Evolutionary conservation across 306 rosid genomes (phyloP), one percentile per base, ranked within the genome.

Genomic region (Clitoria ternatea): DNA sequence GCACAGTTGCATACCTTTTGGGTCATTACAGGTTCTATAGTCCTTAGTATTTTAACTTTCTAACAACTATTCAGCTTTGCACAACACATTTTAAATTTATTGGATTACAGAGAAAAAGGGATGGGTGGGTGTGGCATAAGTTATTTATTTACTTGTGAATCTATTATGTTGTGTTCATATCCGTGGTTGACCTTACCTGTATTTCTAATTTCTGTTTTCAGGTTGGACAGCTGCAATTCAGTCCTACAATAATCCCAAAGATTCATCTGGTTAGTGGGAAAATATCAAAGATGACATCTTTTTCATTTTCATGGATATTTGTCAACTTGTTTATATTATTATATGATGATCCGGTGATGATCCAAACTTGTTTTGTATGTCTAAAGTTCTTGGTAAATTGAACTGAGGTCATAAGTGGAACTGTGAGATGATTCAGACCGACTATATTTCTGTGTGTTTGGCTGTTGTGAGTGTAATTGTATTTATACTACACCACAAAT

Each of bases 151-250:
- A 35, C 65, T 66, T 57, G 42, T 13, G 17, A 40, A 27, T 35
- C n/a, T 39, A 55, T 15, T 32, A 59, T 65, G 36, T 56, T 72
- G n/a, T 65, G 70, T 64, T 35, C 33, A 59, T 67, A 55, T 43
- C 45, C 40, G 9, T 74, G 73, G 35, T 52, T 65, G 60, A 65
- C 61, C 52, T 27, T 70, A 18, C 42, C 17, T 57, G 53, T 27
- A 50, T 66, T 63, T 37, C 63, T 36, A 56, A 54, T 61, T 57
- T 81, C 24, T 62, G 50, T 42, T 54, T 56, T 32, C 85, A 89
- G 96, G 96, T 62, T 89, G 96, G 92, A 57, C 89, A 45, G 86
- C 86, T 49, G 85, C 89, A 56, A 49, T 89, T 43, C 86, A 63
- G 43, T 76, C 75, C 79, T 78, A 48, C 74, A 73, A 73, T 11